These are phyloP conservation scores for Austroboletus eburneus DNA, from an alignment of 768 basidiomycete genomes.

Conservation along the genomic window DNA sequence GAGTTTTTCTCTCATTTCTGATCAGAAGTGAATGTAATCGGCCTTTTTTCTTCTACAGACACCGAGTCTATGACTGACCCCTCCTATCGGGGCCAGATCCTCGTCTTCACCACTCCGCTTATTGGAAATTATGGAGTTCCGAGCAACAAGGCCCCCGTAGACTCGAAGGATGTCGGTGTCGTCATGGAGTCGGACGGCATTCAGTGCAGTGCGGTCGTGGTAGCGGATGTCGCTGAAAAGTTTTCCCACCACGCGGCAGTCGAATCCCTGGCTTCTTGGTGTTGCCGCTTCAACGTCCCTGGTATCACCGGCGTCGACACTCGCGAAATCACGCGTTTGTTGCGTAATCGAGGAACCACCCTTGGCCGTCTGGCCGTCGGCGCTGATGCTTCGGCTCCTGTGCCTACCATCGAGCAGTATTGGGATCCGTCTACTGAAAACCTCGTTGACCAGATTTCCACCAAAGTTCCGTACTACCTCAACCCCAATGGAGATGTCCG, in stretches of 20 bases:
- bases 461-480: constrained; percentile 75
- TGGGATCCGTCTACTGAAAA: constrained; percentile 94
- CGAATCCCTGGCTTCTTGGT: constrained; percentile 93
- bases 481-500: constrained; percentile 85
- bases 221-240: constrained; percentile 91
- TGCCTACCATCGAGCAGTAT: constrained; percentile 67
- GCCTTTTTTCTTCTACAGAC: constrained; percentile 47
- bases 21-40: background rate
- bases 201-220: constrained; percentile 89
- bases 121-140: constrained; percentile 99
- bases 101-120: constrained; percentile 97
- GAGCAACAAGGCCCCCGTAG: constrained; percentile 62
- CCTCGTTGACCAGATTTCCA: constrained; percentile 91
- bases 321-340: constrained; percentile 87
- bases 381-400: constrained; percentile 53
- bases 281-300: constrained; percentile 82
- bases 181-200: constrained; percentile 85
- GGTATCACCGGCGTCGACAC: constrained; percentile 98
- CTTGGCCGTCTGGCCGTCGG: constrained; percentile 89
- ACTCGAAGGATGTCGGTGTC: constrained; percentile 79
- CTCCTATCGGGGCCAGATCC: constrained; percentile 95
- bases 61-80: constrained; percentile 99
- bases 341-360: constrained; percentile 96
- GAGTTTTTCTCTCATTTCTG: constrained; percentile 27
- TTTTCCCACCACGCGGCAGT: constrained; percentile 94